Evolutionary conservation across 140 eudicot genomes (phyloP), one percentile per base, ranked within the genome.

Genomic region (Anethum foeniculum): DNA sequence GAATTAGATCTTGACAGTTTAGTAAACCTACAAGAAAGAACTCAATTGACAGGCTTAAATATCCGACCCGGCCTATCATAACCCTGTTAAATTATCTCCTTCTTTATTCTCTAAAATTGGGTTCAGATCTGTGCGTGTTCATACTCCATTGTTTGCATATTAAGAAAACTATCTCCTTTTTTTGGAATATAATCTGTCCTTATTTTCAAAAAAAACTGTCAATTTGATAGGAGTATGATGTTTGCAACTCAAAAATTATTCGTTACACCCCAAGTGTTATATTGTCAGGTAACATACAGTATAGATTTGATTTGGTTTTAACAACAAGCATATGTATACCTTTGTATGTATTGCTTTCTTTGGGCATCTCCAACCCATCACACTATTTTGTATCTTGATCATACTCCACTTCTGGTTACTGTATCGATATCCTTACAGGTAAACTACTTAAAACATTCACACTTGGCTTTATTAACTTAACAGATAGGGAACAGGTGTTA

Each of bases 321-420:
- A 47, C 12, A 47, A 47, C 52, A 47, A 47, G 18, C 52, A 47
- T 12, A 47, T 47, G 52, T 47, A 47, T 47, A 2, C 52, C 12
- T 16, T 2, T 54, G 10, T 18, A 16, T 5, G 1, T 54, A 18
- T 54, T 54, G 6, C 62, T 19, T 5, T 6, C 21, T 5, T 52
- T 52, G 38, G 38, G 38, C 38, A 34, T 34, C 38, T 34, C 38
- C 38, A 34, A 34, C 38, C 38, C 38, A 34, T 34, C 38, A 34
- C 38, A 34, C 38, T 34, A 34, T 34, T 34, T 34, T 34, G 38
- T 86, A 87, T 80, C 91, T 94, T 8, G 32, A 60, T 81, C 75
- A 83, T 90, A 86, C 97, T 23, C 97, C 99, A 34, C 80, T 62
- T 80, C 79, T 94, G 89, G 83, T 85, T 41, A 41, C 46, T 7